Base-by-base conservation (phyloP, 768 basidiomycete species). In the Clavulina sp. region DNA sequence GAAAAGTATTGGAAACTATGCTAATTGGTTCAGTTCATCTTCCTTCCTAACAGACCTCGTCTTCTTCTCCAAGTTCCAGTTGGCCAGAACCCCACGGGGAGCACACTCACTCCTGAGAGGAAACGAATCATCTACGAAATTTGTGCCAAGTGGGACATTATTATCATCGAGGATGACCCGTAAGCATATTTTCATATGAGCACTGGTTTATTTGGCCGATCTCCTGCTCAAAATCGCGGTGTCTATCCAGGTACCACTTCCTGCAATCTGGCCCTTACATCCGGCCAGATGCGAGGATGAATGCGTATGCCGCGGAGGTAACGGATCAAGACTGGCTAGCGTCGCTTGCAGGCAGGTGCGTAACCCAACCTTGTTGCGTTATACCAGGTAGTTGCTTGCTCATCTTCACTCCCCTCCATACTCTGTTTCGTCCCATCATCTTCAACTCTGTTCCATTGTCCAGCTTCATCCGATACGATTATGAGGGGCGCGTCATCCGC, bases 61-160 rank as follows among this genome's bases (percentile, higher is more conserved):
- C n/a, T n/a, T n/a, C n/a, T n/a, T n/a, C n/a, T n/a, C n/a, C n/a
- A n/a, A n/a, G n/a, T 46, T 26, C 43, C 43, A 4, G 63, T 60
- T 50, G 67, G 66, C 4, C 68, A 76, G 62, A 76, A 76, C 56
- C 74, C 74, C 0, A 73, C 73, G 0, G 74, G 75, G 33, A 68
- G 68, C 31, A 71, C 71, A 0, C 63, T 73, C 43, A 64, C 69
- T 32, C 51, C 64, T 0, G 68, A 73, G 56, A 66, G 74, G 48
- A 68, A 73, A 48, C 66, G 63, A 34, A 62, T 64, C 40, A 75
- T 76, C 44, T 76, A 76, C 59, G 64, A 64, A 41, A 64, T 76
- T 24, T 66, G 67, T 4, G 69, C 68, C 32, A 65, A 73, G 34
- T 74, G 67, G 60, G 74, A 76, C 52, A 58, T 76, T 9, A 63